These are phyloP conservation scores for Colletotrichum truncatum DNA, from an alignment of 2,329 filamentous ascomycete species.

Conservation along the genomic window DNA sequence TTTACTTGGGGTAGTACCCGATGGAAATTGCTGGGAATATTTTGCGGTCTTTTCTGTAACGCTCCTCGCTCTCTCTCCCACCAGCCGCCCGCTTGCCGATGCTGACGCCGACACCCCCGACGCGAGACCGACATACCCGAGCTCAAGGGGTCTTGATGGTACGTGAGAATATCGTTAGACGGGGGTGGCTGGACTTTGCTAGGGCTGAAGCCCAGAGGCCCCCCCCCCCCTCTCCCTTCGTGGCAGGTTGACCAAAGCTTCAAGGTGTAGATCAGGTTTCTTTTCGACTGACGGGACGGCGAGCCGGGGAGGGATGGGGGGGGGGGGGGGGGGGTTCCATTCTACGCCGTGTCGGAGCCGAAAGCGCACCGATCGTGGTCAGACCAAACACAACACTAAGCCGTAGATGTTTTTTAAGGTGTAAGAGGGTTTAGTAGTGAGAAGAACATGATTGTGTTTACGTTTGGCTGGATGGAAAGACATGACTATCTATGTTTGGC, in stretches of 20 bases:
- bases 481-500: no score
- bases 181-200: background rate
- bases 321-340: no score
- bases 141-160: background rate
- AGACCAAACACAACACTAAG: background rate
- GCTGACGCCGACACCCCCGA: conserved; percentile 11
- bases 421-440: no score
- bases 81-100: conserved; percentile 1
- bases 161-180: background rate
- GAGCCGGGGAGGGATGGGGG: no score
- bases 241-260: background rate
- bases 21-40: conserved; percentile 8
- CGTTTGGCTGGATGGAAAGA: no score
- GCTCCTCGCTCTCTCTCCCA: background rate
- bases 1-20: no score
- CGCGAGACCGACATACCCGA: conserved; percentile 17
- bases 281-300: no score
- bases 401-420: no score
- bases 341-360: conserved; percentile 20
- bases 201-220: conserved; percentile 9
- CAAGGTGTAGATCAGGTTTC: background rate
- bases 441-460: no score
- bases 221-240: background rate
- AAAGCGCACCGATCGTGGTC: conserved; percentile 15
- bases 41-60: background rate